These are phyloP conservation scores for Rutstroemia sydowiana DNA, from an alignment of 2,329 filamentous ascomycete genomes.

Conservation along the genomic window DNA sequence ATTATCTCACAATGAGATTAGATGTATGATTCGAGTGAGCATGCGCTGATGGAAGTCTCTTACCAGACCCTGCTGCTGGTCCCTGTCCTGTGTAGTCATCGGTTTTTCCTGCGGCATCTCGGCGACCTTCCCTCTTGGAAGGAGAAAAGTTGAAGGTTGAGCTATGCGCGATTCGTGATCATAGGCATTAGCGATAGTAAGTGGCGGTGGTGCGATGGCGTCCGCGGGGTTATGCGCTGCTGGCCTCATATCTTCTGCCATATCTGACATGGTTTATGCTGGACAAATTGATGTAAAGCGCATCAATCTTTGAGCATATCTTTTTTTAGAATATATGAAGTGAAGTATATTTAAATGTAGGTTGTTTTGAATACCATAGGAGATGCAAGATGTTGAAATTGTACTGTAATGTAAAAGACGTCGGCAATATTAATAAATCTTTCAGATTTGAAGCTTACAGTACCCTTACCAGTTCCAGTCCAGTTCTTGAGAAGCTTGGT, in stretches of 20 bases:
- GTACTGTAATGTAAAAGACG: not conserved
- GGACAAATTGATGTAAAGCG: conserved; percentile 4
- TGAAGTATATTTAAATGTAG: too few relatives aligned
- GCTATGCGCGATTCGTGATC: conserved; percentile 29
- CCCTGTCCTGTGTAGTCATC: conserved; percentile 60
- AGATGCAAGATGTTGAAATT: not conserved
- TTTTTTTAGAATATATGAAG: too few relatives aligned
- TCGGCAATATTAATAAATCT: not conserved
- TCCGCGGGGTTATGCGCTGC: conserved; percentile 23
- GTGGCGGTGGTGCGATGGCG: conserved; percentile 20
- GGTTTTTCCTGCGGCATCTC: conserved; percentile 26
- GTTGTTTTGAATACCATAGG: not conserved
- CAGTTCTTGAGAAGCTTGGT: conserved; percentile 7
- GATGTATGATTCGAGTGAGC: not conserved
- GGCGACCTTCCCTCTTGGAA: conserved; percentile 18
- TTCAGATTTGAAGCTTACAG: too few relatives aligned
- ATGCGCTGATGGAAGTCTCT: conserved; percentile 31
- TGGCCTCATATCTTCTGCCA: conserved; percentile 27
- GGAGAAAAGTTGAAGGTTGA: conserved; percentile 32
- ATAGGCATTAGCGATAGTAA: conserved; percentile 23
- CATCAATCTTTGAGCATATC: conserved; percentile 3
- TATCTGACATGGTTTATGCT: conserved; percentile 28
- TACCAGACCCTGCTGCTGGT: conserved; percentile 73
- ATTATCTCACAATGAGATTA: conserved; percentile 2
- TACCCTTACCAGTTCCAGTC: too few relatives aligned